Conservation (phyloP, 352 stramenopile genomes). For the Sclerospora graminicola region DNA sequence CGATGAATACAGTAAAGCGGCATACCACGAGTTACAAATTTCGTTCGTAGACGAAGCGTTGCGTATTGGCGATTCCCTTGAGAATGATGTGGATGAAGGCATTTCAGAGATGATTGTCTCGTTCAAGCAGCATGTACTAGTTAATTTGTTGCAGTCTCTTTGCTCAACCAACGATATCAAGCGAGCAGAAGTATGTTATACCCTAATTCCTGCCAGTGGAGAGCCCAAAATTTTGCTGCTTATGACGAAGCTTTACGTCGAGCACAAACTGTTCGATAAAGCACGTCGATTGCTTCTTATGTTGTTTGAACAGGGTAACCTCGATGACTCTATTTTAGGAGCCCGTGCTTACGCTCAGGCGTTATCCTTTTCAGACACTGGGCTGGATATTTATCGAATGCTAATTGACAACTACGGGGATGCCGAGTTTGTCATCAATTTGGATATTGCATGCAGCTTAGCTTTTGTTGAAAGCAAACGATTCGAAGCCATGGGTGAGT, state of each 20-base stretch:
- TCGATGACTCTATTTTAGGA: constrained; percentile 33
- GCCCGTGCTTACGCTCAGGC: constrained; percentile 37
- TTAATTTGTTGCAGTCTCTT: constrained; percentile 41
- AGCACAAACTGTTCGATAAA: constrained; percentile 38
- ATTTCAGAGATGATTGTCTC: constrained; percentile 10
- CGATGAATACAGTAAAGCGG: constrained; percentile 31
- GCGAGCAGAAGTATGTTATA: constrained; percentile 51
- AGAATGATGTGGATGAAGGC: constrained; percentile 21
- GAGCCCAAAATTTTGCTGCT: constrained; percentile 28
- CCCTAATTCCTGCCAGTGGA: constrained; percentile 24
- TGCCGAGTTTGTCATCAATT: constrained; percentile 36
- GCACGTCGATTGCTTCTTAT: constrained; percentile 26
- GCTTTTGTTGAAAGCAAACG: constrained; percentile 20
- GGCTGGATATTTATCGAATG: constrained; percentile 47
- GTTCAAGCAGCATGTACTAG: constrained; percentile 38
- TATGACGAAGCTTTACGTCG: constrained; percentile 55
- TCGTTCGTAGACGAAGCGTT: constrained; percentile 55
- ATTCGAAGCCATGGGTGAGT: constrained; percentile 30
- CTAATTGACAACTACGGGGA: constrained; percentile 55
- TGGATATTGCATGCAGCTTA: constrained; percentile 57
- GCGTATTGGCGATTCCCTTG: constrained; percentile 38
- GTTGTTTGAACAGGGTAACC: constrained; percentile 43
- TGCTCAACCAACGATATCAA: constrained; percentile 36
- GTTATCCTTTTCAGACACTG: constrained; percentile 34
- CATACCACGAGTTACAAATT: constrained; percentile 27